A percentile compares a stretch with the other conserved stretches of the same genome.
These are phyloP conservation scores for Staphylotrichum tortipilum DNA, from an alignment of 495 filamentous ascomycete genomes.

Conservation along the genomic window DNA sequence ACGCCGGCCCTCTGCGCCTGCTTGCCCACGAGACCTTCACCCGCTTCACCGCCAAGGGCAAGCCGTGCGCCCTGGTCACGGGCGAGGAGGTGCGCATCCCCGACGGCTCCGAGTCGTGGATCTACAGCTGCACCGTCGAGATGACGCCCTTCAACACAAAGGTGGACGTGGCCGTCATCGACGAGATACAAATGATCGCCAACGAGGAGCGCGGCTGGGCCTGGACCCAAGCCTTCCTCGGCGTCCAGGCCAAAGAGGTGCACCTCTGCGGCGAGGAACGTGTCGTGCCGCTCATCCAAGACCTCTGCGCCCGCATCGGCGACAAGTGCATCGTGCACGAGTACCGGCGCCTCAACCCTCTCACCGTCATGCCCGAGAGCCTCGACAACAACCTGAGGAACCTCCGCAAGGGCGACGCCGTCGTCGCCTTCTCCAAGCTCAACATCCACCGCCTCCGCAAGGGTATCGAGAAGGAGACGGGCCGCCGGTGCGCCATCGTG, in stretches of 20 bases:
- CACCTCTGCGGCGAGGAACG: conserved; percentile 92
- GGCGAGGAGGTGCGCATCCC: conserved; percentile 74
- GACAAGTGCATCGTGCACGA: conserved; percentile 72
- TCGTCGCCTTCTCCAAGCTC: conserved; percentile 76
- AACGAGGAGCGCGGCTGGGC: conserved; percentile 72
- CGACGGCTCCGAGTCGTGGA: conserved; percentile 37
- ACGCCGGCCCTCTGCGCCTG: conserved; percentile 82
- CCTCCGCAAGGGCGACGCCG: conserved; percentile 80
- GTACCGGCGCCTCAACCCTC: conserved; percentile 74
- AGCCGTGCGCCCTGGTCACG: conserved; percentile 70
- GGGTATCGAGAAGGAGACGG: conserved; percentile 67
- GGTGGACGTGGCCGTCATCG: conserved; percentile 86
- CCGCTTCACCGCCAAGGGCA: conserved; percentile 67
- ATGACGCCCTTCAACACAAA: conserved; percentile 68
- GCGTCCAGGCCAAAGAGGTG: conserved; percentile 74
- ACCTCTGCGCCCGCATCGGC: conserved; percentile 70
- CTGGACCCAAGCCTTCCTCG: conserved; percentile 90
- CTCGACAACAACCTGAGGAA: conserved; percentile 53
- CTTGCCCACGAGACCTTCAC: conserved; percentile 90
- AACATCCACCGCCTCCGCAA: conserved; percentile 72
- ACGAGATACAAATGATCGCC: conserved; percentile 88
- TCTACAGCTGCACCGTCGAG: conserved; percentile 88
- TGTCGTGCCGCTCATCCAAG: conserved; percentile 66
- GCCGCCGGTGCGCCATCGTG: conserved; percentile 76
- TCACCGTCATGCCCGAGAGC: conserved; percentile 55